Conservation (phyloP, 129 eudicot genomes). For the Escallonia rubra region DNA sequence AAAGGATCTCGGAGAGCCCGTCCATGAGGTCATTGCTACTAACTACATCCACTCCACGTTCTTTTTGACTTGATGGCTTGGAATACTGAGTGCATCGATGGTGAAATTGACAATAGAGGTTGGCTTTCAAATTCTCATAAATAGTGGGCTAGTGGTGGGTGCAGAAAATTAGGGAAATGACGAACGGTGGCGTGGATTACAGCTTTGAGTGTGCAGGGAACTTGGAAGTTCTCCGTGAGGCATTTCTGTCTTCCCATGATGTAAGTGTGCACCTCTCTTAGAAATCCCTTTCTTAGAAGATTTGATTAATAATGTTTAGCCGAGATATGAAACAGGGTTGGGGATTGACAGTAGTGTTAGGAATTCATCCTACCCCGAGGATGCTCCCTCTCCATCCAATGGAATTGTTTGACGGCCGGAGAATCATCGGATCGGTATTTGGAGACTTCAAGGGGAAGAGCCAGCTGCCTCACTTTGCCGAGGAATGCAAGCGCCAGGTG, state of each 20-base stretch:
- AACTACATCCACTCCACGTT: not conserved
- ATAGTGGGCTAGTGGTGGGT: not conserved
- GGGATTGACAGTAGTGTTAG: slow-evolving; percentile 63
- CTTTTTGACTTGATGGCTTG: not conserved
- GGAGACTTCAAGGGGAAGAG: slow-evolving; percentile 72
- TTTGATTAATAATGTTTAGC: too few relatives aligned
- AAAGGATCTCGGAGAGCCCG: slow-evolving; percentile 31
- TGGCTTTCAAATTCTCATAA: too few relatives aligned
- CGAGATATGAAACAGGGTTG: slow-evolving; percentile 42
- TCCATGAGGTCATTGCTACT: slow-evolving; percentile 45
- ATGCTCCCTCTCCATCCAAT: slow-evolving; percentile 72
- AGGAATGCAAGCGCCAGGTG: slow-evolving; percentile 61
- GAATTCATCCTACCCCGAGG: slow-evolving; percentile 55
- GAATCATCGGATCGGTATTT: slow-evolving; percentile 49
- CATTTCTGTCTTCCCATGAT: slow-evolving; percentile 61
- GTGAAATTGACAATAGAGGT: too few relatives aligned
- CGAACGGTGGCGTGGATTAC: slow-evolving; percentile 56
- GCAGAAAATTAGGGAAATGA: slow-evolving; percentile 57
- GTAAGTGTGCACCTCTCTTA: slow-evolving; percentile 15
- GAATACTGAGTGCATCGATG: too few relatives aligned
- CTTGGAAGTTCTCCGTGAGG: slow-evolving; percentile 58
- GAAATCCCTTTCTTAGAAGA: not conserved
- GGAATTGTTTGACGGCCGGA: slow-evolving; percentile 70
- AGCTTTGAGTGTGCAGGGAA: slow-evolving; percentile 74
- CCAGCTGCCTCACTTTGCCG: slow-evolving; percentile 55